Conservation (phyloP, 176 grass and related monocot genomes). For the Juncus inflexus region DNA sequence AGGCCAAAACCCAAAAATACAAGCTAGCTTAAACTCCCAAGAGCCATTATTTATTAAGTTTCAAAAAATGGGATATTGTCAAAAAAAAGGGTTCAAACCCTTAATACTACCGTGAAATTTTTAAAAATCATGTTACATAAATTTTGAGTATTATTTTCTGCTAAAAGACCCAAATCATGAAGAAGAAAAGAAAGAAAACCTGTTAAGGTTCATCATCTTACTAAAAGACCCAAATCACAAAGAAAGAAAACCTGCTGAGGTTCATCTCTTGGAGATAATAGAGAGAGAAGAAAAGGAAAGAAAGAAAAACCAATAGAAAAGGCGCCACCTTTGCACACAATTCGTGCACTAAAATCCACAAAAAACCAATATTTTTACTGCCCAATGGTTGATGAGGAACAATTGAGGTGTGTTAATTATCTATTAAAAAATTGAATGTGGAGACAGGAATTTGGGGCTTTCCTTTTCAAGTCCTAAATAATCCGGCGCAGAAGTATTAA, state of each 20-base stretch:
- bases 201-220: too few relatives aligned
- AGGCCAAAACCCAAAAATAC: too few relatives aligned
- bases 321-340: slow-evolving; percentile 35
- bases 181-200: too few relatives aligned
- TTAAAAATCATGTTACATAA: too few relatives aligned
- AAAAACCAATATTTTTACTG: slow-evolving; percentile 16
- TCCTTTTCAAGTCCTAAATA: slow-evolving; percentile 18
- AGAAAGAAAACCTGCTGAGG: not conserved
- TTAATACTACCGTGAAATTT: too few relatives aligned
- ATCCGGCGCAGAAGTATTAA: slow-evolving; percentile 21
- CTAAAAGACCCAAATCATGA: too few relatives aligned
- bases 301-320: not conserved
- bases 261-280: not conserved
- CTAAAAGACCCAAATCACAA: not conserved
- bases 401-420: too few relatives aligned
- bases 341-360: slow-evolving; percentile 26
- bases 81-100: too few relatives aligned
- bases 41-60: too few relatives aligned
- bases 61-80: too few relatives aligned
- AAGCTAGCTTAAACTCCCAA: too few relatives aligned
- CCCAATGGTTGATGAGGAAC: not conserved
- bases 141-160: too few relatives aligned
- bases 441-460: slow-evolving; percentile 15
- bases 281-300: not conserved
- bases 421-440: slow-evolving; percentile 13